These are phyloP conservation scores for Boletus tomentosulus DNA, from an alignment of 768 basidiomycete species.

Conservation along the genomic window DNA sequence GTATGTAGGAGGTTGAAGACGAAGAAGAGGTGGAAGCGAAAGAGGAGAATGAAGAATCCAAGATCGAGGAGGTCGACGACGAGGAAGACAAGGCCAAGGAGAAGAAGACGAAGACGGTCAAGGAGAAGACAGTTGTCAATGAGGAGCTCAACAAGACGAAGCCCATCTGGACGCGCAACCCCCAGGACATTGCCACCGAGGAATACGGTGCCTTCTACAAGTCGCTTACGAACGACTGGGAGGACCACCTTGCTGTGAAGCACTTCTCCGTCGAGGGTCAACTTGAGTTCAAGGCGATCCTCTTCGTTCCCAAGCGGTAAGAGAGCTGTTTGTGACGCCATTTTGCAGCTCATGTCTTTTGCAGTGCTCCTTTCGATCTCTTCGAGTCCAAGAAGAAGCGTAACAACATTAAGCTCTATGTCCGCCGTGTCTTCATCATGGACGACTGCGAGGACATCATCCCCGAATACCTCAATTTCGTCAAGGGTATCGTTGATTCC, in stretches of 20 bases:
- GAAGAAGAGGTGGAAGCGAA: slow-evolving; percentile 71
- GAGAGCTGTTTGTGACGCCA: slow-evolving; percentile 18
- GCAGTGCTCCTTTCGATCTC: slow-evolving; percentile 95
- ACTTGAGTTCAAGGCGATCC: slow-evolving; percentile 99
- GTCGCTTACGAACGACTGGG: slow-evolving; percentile 99
- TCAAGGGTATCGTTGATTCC: slow-evolving; percentile 99
- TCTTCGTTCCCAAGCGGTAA: slow-evolving; percentile 94
- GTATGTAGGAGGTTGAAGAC: slow-evolving; percentile 76
- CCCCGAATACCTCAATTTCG: slow-evolving; percentile 99
- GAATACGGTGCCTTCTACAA: slow-evolving; percentile 99
- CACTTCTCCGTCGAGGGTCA: slow-evolving; percentile 99
- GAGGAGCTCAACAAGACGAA: slow-evolving; percentile 99
- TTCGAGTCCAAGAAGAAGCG: slow-evolving; percentile 99
- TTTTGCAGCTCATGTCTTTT: slow-evolving; percentile 1
- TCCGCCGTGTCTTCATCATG: slow-evolving; percentile 99
- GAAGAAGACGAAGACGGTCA: slow-evolving; percentile 93
- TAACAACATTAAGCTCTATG: slow-evolving; percentile 99
- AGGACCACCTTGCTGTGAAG: slow-evolving; percentile 98
- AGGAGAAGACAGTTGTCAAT: slow-evolving; percentile 80
- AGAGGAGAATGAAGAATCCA: slow-evolving; percentile 70
- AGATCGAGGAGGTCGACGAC: slow-evolving; percentile 82
- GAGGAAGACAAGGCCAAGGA: slow-evolving; percentile 82
- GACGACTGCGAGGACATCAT: slow-evolving; percentile 99
- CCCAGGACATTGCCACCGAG: slow-evolving; percentile 85
- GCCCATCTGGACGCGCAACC: slow-evolving; percentile 99